phyloP scores from a whole-genome alignment of 2,329 filamentous ascomycete species.

The Cercospora zeina region DNA sequence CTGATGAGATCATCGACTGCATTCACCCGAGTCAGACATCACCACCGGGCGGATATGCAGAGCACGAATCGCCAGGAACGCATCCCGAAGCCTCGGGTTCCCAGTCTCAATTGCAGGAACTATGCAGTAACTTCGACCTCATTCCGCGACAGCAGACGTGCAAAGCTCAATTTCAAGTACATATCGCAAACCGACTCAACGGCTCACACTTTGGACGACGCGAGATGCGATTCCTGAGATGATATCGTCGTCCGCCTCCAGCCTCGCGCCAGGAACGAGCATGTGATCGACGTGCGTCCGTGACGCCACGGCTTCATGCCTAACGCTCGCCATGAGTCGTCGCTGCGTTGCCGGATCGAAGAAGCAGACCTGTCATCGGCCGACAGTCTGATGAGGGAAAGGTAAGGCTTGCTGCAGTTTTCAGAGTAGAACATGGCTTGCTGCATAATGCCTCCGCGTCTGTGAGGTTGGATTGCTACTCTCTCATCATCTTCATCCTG shows the following conservation, averaged over 20 bases:
- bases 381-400: neutral
- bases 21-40: conserved; percentile 18
- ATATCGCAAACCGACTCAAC: neutral
- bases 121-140: neutral
- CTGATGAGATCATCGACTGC: conserved; percentile 14
- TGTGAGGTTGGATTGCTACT: neutral
- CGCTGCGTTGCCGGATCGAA: conserved; percentile 10
- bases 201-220: neutral
- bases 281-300: conserved; percentile 1
- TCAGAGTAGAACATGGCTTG: neutral
- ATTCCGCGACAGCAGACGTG: neutral
- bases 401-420: neutral
- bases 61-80: conserved; percentile 9
- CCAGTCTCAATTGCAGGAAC: neutral
- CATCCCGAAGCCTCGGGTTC: neutral
- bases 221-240: too few species aligned
- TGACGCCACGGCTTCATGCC: conserved; percentile 16
- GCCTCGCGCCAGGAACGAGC: neutral
- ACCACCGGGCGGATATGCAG: neutral
- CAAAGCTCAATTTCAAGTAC: neutral
- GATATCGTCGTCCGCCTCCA: neutral
- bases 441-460: neutral
- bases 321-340: conserved; percentile 19
- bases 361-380: conserved; percentile 13
- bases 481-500: neutral